Evolutionary conservation across 2,329 filamentous ascomycete genomes (phyloP), one percentile per base, ranked within the genome.

Genomic region (Fusarium sp.): DNA sequence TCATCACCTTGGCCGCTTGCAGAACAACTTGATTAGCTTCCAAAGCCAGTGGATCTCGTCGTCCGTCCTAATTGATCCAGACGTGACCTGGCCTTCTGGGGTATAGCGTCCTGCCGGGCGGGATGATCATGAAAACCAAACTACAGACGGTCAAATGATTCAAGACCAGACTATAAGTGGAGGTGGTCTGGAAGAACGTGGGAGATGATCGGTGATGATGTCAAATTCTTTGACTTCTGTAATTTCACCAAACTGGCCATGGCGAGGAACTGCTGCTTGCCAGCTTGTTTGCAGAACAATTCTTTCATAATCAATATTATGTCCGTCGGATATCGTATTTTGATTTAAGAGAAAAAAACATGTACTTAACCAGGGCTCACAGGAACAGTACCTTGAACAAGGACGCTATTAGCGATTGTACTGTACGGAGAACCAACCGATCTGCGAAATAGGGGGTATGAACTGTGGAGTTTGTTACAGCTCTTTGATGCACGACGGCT

Each of bases 1-100:
- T 40, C 22, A 31, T 50, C 38, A 20, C 43, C 38, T 56, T 52
- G 48, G 53, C 62, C 62, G 68, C 60, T 71, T 73, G 67, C 69
- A 75, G 72, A 69, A 54, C 57, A 69, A 53, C 63, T 44, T 66
- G 33, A 34, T 66, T 74, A 69, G 63, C 64, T 74, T 66, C 67
- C 58, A 49, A 63, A 49, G 49, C 50, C 49, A 45, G 70, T 73
- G 72, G 72, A 63, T 62, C 64, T 57, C 39, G 31, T 50, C 26
- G 39, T 42, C 58, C 48, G 62, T 73, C 58, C 68, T 62, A 71
- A 49, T 46, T 36, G 42, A 45, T 51, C 36, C 48, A 46, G 55
- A 43, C 63, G 65, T 68, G 60, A 48, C 67, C 56, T 66, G 54
- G 45, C 70, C 68, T 49, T 24, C 50, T 71, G 49, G 36, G 70